phyloP scores from a whole-genome alignment of 495 filamentous ascomycete species.

The Penicillium macrosclerotiorum region DNA sequence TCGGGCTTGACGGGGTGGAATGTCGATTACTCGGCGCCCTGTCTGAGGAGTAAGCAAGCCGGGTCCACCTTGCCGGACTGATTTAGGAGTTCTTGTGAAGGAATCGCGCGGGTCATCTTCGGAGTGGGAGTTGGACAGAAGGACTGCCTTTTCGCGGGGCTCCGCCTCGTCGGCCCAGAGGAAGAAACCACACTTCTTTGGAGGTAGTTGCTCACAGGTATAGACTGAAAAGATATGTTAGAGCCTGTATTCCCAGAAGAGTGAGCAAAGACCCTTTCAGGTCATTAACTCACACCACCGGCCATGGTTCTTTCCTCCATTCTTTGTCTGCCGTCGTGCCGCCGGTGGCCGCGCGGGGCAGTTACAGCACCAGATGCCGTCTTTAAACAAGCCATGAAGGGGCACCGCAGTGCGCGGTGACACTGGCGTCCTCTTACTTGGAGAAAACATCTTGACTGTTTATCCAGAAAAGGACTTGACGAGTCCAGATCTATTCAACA shows the following conservation, averaged over 20 bases:
- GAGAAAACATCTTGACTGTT: constrained; percentile 18
- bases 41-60: constrained; percentile 41
- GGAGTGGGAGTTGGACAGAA: constrained; percentile 51
- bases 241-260: not conserved
- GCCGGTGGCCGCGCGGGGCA: constrained; percentile 64
- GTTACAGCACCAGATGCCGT: constrained; percentile 62
- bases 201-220: constrained; percentile 55
- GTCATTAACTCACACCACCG: constrained; percentile 44
- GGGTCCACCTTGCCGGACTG: not conserved
- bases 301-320: constrained; percentile 64
- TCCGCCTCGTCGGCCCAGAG: constrained; percentile 66
- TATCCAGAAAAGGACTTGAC: no score
- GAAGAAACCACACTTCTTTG: constrained; percentile 65
- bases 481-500: no score
- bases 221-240: constrained; percentile 47
- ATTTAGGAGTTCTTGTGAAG: constrained; percentile 23
- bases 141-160: constrained; percentile 48
- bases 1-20: constrained; percentile 15
- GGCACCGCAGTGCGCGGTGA: constrained; percentile 34
- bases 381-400: constrained; percentile 53
- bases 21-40: constrained; percentile 17
- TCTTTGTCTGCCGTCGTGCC: constrained; percentile 59
- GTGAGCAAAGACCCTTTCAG: not conserved
- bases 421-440: constrained; percentile 18
- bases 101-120: constrained; percentile 26